Evolutionary conservation across 495 filamentous ascomycete genomes (phyloP), one percentile per base, ranked within the genome.

Genomic region (Lasiosphaeris hirsuta): DNA sequence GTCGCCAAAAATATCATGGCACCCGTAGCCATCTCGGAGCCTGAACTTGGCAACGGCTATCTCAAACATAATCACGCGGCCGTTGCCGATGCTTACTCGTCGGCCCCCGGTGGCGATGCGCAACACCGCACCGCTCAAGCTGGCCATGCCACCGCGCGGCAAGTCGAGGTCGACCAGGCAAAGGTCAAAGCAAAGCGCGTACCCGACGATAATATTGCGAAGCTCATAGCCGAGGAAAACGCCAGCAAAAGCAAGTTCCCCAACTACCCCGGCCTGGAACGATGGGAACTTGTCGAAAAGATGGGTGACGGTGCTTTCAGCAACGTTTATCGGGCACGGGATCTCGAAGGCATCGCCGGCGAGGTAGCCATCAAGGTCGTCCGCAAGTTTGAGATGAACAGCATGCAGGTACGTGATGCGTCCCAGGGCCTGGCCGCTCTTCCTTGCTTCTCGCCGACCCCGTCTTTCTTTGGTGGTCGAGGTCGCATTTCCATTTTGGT

Each of bases 261-360:
- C 30, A 84, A 75, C 60, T 97, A 98, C 66, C 93, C 94, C 5
- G 92, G 92, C 37, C 75, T 98, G 18, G 95, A 97, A 57, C 80
- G 94, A 62, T 98, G 88, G 87, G 84, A 87, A 52, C 71, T 98
- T 41, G 6, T 96, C 39, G 92, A 97, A 72, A 98, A 98, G 80
- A 98, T 98, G 94, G 94, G 94, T 51, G 94, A 98, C 64, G 94
- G 94, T 50, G 94, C 94, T 42, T 98, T 98, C 80, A 97, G 93
- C 78, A 98, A 98, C 59, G 94, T 98, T 54, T 98, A 97, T 70
- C 85, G 90, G 3, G 94, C 95, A 14, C 79, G 78, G 56, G 95
- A 98, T 71, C 78, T 75, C 35, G 64, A 78, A 15, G 85, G 86
- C 17, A 75, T 86, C 51, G 80, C 80, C 40, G 86, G 83, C 41